Evolutionary conservation across 139 green algal genomes (phyloP).

Genomic region (Microglena sp.): DNA sequence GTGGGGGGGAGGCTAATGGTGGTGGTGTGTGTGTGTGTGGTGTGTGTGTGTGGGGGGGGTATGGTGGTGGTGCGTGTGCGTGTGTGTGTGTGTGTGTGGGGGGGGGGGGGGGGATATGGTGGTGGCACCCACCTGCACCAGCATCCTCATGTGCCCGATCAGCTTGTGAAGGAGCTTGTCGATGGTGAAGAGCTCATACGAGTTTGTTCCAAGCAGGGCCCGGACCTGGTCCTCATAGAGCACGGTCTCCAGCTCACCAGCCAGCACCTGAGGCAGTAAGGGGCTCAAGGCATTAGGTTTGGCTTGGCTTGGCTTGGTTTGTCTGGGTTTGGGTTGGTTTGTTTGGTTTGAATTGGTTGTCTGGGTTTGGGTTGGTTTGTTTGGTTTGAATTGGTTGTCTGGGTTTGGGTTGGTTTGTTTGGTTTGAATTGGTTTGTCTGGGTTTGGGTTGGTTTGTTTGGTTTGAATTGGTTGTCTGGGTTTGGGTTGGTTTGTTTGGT

Average conservation of each 20-base stretch:
- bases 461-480: too few relatives aligned
- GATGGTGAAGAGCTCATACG: constrained; percentile 89
- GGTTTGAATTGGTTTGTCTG: too few relatives aligned
- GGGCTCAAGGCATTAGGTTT: neutral
- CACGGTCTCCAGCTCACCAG: constrained; percentile 43
- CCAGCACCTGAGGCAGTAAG: constrained; percentile 27
- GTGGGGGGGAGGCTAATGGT: neutral
- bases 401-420: too few relatives aligned
- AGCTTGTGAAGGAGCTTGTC: constrained; percentile 91
- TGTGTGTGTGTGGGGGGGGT: too few relatives aligned
- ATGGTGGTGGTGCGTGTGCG: too few relatives aligned
- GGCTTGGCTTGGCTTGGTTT: neutral
- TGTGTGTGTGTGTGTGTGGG: neutral
- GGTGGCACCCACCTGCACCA: constrained; percentile 23
- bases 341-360: too few relatives aligned
- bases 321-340: too few relatives aligned
- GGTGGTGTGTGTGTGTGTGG: neutral
- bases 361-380: too few relatives aligned
- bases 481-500: too few relatives aligned
- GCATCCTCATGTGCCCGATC: constrained; percentile 70
- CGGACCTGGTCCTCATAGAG: constrained; percentile 55
- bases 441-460: too few relatives aligned
- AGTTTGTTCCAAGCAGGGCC: constrained; percentile 68
- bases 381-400: too few relatives aligned
- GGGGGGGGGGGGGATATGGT: neutral